Percentiles rank a stretch among this genome's conserved stretches.
phyloP scores from a whole-genome alignment of 768 basidiomycete species.

The Mrakia blollopis region DNA sequence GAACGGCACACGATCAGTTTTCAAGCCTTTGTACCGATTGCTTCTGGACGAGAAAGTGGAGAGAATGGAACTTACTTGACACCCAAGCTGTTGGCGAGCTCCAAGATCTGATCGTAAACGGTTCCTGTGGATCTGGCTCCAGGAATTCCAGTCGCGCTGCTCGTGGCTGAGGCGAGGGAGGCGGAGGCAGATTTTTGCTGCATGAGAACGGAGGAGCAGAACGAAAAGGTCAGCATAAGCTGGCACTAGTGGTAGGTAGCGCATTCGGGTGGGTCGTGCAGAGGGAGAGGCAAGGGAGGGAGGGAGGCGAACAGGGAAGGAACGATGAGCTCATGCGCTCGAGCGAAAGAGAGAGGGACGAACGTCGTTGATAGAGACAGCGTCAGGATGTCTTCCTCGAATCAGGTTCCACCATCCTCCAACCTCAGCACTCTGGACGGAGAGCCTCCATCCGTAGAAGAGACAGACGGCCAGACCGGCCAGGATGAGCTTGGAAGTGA shows the following conservation, averaged over 20 bases:
- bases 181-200: constrained; percentile 15
- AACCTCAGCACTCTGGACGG: constrained; percentile 25
- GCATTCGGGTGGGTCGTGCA: too few relatives aligned
- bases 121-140: not conserved
- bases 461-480: constrained; percentile 15
- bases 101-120: constrained; percentile 26
- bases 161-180: not conserved
- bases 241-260: too few relatives aligned
- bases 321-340: not conserved
- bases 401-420: constrained; percentile 33
- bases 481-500: constrained; percentile 21
- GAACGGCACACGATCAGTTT: not conserved
- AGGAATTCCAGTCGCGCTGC: not conserved
- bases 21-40: not conserved
- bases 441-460: constrained; percentile 28
- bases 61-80: constrained; percentile 26
- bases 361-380: constrained; percentile 7
- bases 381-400: constrained; percentile 5
- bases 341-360: not conserved
- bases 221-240: not conserved
- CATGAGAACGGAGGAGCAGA: not conserved
- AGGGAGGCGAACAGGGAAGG: not conserved
- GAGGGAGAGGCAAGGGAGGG: not conserved
- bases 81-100: constrained; percentile 26
- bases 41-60: not conserved